Conservation (phyloP, 108 stramenopile genomes). For the Cyclotella baltica region DNA sequence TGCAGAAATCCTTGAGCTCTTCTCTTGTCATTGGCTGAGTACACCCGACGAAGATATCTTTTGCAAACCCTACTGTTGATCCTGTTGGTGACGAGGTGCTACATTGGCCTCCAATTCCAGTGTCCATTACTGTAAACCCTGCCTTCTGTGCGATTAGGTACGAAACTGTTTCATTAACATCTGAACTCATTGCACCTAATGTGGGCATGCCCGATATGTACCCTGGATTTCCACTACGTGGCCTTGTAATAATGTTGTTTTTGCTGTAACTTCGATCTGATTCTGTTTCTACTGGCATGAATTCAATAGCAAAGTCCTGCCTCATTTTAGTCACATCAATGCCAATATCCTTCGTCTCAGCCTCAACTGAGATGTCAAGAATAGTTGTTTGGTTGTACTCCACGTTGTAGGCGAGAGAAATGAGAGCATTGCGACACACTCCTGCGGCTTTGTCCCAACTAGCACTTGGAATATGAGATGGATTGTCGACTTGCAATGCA, state of each 20-base stretch:
- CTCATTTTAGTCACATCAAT: constrained; percentile 14
- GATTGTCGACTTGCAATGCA: constrained; percentile 9
- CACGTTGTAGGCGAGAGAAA: constrained; percentile 40
- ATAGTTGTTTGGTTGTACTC: constrained; percentile 38
- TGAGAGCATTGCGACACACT: constrained; percentile 44
- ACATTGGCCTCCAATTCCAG: constrained; percentile 39
- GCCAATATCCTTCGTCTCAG: constrained; percentile 30
- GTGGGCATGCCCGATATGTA: constrained; percentile 59
- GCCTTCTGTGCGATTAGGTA: constrained; percentile 39
- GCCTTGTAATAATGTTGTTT: constrained; percentile 49
- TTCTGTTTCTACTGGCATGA: constrained; percentile 22
- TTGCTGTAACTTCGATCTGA: constrained; percentile 22
- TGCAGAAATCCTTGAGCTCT: constrained; percentile 57
- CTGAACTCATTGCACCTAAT: constrained; percentile 40
- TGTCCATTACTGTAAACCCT: constrained; percentile 51
- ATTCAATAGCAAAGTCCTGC: constrained; percentile 45
- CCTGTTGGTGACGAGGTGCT: constrained; percentile 31
- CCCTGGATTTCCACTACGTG: constrained; percentile 66
- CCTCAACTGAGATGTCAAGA: constrained; percentile 32
- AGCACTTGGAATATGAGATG: constrained; percentile 3
- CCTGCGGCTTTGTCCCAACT: constrained; percentile 29
- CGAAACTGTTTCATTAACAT: constrained; percentile 10
- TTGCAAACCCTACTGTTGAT: constrained; percentile 47
- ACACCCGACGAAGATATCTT: constrained; percentile 63
- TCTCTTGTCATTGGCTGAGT: constrained; percentile 53